phyloP scores from a whole-genome alignment of 768 basidiomycete genomes.

The Paxillus ammoniavirescens region DNA sequence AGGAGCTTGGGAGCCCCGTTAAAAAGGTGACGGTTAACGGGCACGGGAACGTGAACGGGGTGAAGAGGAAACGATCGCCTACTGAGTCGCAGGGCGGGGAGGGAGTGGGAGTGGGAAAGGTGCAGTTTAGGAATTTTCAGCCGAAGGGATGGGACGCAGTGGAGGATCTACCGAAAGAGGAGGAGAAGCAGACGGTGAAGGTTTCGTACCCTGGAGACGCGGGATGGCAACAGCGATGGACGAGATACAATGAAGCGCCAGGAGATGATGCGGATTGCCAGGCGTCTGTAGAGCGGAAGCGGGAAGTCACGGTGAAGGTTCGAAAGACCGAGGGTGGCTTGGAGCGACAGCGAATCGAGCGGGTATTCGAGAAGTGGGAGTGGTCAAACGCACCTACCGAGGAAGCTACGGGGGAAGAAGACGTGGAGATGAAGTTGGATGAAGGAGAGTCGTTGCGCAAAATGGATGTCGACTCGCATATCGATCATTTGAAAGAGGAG shows the following conservation, averaged over 20 bases:
- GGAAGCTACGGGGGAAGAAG: conserved; percentile 7
- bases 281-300: conserved; percentile 44
- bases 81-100: conserved; percentile 8
- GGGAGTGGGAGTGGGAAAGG: conserved; percentile 15
- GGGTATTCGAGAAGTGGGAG: conserved; percentile 65
- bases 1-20: conserved; percentile 35
- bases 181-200: conserved; percentile 38
- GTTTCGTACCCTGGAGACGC: conserved; percentile 39
- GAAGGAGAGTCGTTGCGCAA: conserved; percentile 11
- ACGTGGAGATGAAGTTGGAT: conserved; percentile 32
- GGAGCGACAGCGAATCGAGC: conserved; percentile 71
- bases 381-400: conserved; percentile 38
- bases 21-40: conserved; percentile 28
- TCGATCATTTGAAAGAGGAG: conserved; percentile 6
- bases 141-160: conserved; percentile 66
- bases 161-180: conserved; percentile 41
- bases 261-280: conserved; percentile 29
- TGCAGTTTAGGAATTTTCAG: conserved; percentile 62
- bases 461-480: conserved; percentile 4
- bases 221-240: conserved; percentile 48
- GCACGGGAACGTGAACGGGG: conserved; percentile 20
- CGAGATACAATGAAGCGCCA: conserved; percentile 23
- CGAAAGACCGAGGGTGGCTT: conserved; percentile 54
- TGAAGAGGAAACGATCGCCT: conserved; percentile 42
- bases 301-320: conserved; percentile 55